These are phyloP conservation scores for Cutaneotrichosporon cutaneum DNA, from an alignment of 1,284 basidiomycete genomes.

Conservation along the genomic window DNA sequence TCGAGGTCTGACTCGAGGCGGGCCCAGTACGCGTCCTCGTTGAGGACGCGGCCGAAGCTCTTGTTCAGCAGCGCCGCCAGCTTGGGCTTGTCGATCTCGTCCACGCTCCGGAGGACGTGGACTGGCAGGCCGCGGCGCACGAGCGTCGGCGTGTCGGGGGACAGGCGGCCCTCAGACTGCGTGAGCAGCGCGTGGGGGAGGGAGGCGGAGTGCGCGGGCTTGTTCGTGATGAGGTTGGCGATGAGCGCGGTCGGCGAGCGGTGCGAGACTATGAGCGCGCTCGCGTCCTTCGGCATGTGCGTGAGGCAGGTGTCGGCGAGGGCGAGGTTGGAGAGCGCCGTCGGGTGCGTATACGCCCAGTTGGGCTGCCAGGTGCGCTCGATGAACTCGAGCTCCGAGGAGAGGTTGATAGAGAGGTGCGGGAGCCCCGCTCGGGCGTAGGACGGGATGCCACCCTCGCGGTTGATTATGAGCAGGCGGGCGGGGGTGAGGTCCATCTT, in stretches of 20 bases:
- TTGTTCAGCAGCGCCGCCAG: conserved; percentile 79
- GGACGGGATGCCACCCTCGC: conserved; percentile 94
- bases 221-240: conserved; percentile 96
- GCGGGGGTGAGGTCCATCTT: conserved; percentile 73
- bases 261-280: conserved; percentile 95
- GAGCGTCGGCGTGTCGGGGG: conserved; percentile 87
- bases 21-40: conserved; percentile 72
- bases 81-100: conserved; percentile 70
- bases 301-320: conserved; percentile 82
- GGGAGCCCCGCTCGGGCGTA: conserved; percentile 93
- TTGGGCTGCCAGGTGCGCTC: conserved; percentile 74
- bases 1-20: conserved; percentile 76
- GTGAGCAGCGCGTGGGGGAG: conserved; percentile 89
- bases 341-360: conserved; percentile 80
- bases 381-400: conserved; percentile 84
- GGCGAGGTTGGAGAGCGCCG: conserved; percentile 81
- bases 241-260: conserved; percentile 93
- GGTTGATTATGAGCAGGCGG: conserved; percentile 95
- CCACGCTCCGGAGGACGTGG: conserved; percentile 66
- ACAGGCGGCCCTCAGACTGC: conserved; percentile 72
- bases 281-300: conserved; percentile 90
- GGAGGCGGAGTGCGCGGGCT: conserved; percentile 92
- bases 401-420: conserved; percentile 92
- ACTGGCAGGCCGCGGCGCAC: conserved; percentile 85
- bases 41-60: conserved; percentile 75